phyloP scores from a whole-genome alignment of 169 alveolate genomes.

The Cryptosporidium ryanae region DNA sequence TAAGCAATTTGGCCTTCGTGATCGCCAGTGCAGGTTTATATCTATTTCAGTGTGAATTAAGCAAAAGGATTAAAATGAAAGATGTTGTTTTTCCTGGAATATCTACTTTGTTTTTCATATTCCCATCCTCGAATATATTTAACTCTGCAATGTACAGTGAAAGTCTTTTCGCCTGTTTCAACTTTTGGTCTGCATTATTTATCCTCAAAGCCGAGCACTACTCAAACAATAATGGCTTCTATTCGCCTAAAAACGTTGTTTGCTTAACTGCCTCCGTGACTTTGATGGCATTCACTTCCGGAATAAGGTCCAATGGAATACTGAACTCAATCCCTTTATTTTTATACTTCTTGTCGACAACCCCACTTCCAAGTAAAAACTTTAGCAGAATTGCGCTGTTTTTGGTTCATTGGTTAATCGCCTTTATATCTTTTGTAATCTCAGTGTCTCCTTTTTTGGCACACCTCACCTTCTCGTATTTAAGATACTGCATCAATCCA shows the following conservation, averaged over 20 bases:
- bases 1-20: constrained; percentile 44
- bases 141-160: constrained; percentile 65
- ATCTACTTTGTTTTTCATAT: constrained; percentile 32
- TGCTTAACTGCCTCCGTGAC: constrained; percentile 1
- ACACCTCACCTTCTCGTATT: constrained; percentile 4
- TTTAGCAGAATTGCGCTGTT: neutral
- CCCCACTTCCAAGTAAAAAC: neutral
- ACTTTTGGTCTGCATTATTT: constrained; percentile 55
- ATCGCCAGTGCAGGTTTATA: constrained; percentile 46
- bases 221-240: constrained; percentile 33
- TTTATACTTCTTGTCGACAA: constrained; percentile 36
- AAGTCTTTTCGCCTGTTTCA: constrained; percentile 40
- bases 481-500: constrained; percentile 22
- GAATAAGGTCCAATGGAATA: constrained; percentile 58
- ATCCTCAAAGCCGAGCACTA: constrained; percentile 29
- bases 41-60: constrained; percentile 33
- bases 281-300: constrained; percentile 27
- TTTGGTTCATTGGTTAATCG: constrained; percentile 28
- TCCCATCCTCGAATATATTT: constrained; percentile 60
- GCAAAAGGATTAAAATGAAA: neutral
- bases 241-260: neutral
- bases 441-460: constrained; percentile 17
- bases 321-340: constrained; percentile 48
- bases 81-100: constrained; percentile 61
- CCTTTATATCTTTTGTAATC: constrained; percentile 11